phyloP scores from a whole-genome alignment of 371 early-diverging fungal genomes.

The Mucor piriformis region DNA sequence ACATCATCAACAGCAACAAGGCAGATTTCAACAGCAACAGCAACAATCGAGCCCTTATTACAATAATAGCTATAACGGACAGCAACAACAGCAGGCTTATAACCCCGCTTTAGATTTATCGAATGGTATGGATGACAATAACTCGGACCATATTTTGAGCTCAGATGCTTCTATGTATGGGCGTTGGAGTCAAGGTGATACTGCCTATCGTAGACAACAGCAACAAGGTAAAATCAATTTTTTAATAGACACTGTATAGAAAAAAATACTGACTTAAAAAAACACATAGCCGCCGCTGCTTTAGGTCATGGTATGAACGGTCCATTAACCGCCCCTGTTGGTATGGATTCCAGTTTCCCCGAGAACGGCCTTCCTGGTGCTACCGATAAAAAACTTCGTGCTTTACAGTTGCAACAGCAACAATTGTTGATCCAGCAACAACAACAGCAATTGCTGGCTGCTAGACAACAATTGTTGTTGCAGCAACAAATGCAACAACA shows the following conservation, averaged over 20 bases:
- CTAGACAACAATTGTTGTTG: conserved; percentile 52
- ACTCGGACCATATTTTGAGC: conserved; percentile 9
- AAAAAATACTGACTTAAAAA: too few relatives aligned
- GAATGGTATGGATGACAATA: conserved; percentile 7
- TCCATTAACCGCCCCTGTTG: conserved; percentile 39
- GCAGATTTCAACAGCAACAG: conserved; percentile 30
- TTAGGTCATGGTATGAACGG: conserved; percentile 31
- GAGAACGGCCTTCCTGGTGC: conserved; percentile 24
- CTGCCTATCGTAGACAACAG: conserved; percentile 28
- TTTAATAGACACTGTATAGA: too few relatives aligned
- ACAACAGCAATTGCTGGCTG: conserved; percentile 55
- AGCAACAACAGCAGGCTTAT: conserved; percentile 11
- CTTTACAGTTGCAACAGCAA: conserved; percentile 57
- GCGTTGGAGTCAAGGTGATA: conserved; percentile 30
- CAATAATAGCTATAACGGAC: conserved; percentile 6
- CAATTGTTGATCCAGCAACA: conserved; percentile 59
- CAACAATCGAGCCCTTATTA: conserved; percentile 33
- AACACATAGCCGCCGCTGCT: conserved; percentile 33
- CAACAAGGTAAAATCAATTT: conserved; percentile 32
- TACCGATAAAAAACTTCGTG: conserved; percentile 56
- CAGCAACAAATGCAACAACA: conserved; percentile 59
- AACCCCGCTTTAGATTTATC: conserved; percentile 14
- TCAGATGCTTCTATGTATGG: conserved; percentile 23
- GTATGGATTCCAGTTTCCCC: conserved; percentile 29
- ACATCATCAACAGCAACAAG: conserved; percentile 14